These are phyloP conservation scores for Coemansia sp. DNA, from an alignment of 192 early-diverging fungal species.

Conservation along the genomic window DNA sequence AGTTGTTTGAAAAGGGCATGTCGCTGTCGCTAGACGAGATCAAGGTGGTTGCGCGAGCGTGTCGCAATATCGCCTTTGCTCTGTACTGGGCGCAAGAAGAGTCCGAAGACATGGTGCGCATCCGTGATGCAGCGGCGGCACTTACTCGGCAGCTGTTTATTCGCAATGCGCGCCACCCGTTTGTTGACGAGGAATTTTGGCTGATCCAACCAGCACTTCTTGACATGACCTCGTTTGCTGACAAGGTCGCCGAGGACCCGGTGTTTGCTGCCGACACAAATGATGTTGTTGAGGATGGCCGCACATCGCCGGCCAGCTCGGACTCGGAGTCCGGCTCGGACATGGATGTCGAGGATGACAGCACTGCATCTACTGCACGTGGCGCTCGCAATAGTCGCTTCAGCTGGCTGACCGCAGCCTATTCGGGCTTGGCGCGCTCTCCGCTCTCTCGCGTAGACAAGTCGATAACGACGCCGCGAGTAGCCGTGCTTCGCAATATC, in stretches of 20 bases:
- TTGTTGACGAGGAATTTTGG: conserved; percentile 51
- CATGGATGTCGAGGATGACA: neutral
- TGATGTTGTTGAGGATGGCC: neutral
- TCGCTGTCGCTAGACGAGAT: conserved; percentile 32
- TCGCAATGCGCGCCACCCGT: conserved; percentile 41
- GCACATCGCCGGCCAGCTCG: neutral
- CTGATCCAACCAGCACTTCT: conserved; percentile 35
- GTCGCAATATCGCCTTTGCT: conserved; percentile 72
- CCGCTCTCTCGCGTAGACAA: conserved; percentile 16
- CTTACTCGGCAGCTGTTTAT: conserved; percentile 72
- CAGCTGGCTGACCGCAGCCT: conserved; percentile 58
- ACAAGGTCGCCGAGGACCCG: conserved; percentile 49
- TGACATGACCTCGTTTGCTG: conserved; percentile 53
- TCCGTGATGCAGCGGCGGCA: conserved; percentile 66
- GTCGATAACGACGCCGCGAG: conserved; percentile 35
- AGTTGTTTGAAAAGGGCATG: conserved; percentile 69
- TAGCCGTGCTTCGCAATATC: conserved; percentile 73
- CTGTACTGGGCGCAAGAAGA: conserved; percentile 65
- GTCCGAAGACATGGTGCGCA: conserved; percentile 52
- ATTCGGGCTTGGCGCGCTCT: conserved; percentile 42
- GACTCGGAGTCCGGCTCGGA: conserved; percentile 28
- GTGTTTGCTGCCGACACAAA: conserved; percentile 26
- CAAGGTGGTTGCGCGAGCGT: conserved; percentile 27
- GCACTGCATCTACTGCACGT: conserved; percentile 3
- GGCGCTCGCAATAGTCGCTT: conserved; percentile 35